Conservation (phyloP, 352 stramenopile genomes). For the Paralagenidium karlingii region DNA sequence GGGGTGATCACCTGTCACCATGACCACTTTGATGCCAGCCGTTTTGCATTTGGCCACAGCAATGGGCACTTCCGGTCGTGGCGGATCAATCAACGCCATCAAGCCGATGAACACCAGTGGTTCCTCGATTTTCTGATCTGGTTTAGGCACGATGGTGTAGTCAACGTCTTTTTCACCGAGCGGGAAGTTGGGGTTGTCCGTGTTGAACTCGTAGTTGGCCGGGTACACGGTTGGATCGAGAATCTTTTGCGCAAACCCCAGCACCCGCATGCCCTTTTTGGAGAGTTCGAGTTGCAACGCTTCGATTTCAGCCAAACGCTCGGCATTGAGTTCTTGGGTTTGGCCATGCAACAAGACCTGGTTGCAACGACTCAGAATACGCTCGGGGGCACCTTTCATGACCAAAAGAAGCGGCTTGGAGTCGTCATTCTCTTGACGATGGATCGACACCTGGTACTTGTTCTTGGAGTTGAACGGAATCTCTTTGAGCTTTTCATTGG, state of each 20-base stretch:
- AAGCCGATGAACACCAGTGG: slow-evolving; percentile 88
- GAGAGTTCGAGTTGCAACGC: slow-evolving; percentile 30
- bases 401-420: slow-evolving; percentile 45
- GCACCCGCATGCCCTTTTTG: slow-evolving; percentile 59
- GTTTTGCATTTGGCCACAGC: slow-evolving; percentile 88
- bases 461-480: slow-evolving; percentile 81
- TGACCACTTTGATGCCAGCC: slow-evolving; percentile 89
- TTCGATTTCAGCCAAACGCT: slow-evolving; percentile 72
- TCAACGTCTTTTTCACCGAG: slow-evolving; percentile 76
- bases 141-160: slow-evolving; percentile 52
- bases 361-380: slow-evolving; percentile 87
- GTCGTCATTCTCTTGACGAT: slow-evolving; percentile 70
- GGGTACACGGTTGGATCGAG: slow-evolving; percentile 32
- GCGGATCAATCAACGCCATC: slow-evolving; percentile 94
- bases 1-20: slow-evolving; percentile 91
- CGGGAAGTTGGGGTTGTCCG: slow-evolving; percentile 74
- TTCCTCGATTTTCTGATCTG: slow-evolving; percentile 61
- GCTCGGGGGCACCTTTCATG: slow-evolving; percentile 96
- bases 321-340: slow-evolving; percentile 84
- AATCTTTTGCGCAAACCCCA: slow-evolving; percentile 48
- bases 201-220: slow-evolving; percentile 59
- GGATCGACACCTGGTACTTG: slow-evolving; percentile 76
- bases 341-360: slow-evolving; percentile 55
- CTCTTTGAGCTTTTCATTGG: slow-evolving; percentile 69
- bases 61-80: slow-evolving; percentile 75